Percentiles rank a stretch among this genome's conserved stretches.
Conservation (phyloP, 768 basidiomycete species). For the Cystobasidium onofrii region DNA sequence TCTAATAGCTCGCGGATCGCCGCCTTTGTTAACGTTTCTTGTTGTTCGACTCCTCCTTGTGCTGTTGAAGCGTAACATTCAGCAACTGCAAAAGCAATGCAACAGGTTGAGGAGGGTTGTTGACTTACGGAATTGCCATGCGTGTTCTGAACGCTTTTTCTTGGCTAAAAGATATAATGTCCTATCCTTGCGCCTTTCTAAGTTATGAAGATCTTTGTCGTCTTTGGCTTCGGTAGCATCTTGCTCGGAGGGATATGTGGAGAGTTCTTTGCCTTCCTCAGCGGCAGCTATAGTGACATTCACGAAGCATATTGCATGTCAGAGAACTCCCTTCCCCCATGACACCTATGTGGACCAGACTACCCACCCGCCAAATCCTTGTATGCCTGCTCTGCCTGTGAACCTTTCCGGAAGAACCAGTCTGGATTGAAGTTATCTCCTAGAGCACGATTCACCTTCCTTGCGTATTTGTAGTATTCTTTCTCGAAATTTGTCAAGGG, state of each 20-base stretch:
- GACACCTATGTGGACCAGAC: not conserved
- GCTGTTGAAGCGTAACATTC: conserved; percentile 32
- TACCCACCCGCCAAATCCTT: conserved; percentile 41
- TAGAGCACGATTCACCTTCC: conserved; percentile 36
- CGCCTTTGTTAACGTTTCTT: conserved; percentile 51
- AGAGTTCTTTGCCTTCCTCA: conserved; percentile 50
- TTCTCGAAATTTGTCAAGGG: conserved; percentile 34
- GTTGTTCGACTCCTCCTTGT: conserved; percentile 36
- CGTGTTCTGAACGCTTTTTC: conserved; percentile 48
- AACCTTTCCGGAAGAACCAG: conserved; percentile 41
- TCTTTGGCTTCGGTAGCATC: conserved; percentile 54
- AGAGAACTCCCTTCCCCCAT: too few relatives aligned
- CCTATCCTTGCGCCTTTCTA: conserved; percentile 73
- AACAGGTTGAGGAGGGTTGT: not conserved
- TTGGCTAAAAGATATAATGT: conserved; percentile 81
- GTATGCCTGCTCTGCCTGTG: conserved; percentile 44
- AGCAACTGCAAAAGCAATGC: not conserved
- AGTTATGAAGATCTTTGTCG: conserved; percentile 57
- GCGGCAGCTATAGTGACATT: conserved; percentile 49
- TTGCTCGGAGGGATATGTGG: conserved; percentile 38
- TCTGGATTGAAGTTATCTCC: conserved; percentile 32
- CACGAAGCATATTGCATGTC: too few relatives aligned
- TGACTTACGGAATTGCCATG: conserved; percentile 53
- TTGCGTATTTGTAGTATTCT: conserved; percentile 42
- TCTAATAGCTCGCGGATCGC: conserved; percentile 62